Conservation (phyloP, 306 rosid genomes). For the Prunus davidiana region DNA sequence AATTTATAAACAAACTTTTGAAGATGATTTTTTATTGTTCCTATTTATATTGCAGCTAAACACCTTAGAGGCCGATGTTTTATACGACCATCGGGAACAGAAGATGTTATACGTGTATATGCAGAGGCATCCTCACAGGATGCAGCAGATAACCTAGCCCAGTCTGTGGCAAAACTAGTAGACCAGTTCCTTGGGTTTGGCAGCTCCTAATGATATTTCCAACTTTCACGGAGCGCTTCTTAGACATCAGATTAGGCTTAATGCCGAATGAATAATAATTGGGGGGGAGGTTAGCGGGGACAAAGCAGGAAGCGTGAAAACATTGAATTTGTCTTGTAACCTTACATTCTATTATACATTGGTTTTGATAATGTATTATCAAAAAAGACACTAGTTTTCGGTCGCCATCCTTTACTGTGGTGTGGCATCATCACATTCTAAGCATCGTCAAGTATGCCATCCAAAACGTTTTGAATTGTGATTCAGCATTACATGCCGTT, state of each 20-base stretch:
- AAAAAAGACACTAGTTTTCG: too few species aligned
- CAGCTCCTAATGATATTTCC: conserved; percentile 3
- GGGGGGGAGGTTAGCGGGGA: too few species aligned
- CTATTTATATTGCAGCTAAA: conserved; percentile 47
- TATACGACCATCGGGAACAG: conserved; percentile 94
- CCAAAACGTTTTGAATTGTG: too few species aligned
- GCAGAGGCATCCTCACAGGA: conserved; percentile 80
- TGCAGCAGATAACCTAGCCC: conserved; percentile 72
- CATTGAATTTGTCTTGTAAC: neutral
- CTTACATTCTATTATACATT: neutral
- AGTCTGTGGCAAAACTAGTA: conserved; percentile 57
- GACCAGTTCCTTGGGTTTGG: conserved; percentile 56
- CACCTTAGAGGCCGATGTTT: conserved; percentile 77
- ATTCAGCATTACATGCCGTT: too few species aligned
- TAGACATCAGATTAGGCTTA: neutral
- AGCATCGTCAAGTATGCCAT: too few species aligned
- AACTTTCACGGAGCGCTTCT: neutral
- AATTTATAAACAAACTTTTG: neutral
- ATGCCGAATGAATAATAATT: neutral
- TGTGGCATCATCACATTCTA: too few species aligned
- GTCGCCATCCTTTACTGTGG: too few species aligned
- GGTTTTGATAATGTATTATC: neutral
- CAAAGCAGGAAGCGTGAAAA: neutral
- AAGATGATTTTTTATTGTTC: conserved; percentile 15
- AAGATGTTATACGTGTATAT: conserved; percentile 87